A percentile compares a stretch with the other conserved stretches of the same genome.
These are phyloP conservation scores for Aureobasidium namibiae DNA, from an alignment of 2,329 filamentous ascomycete species.

Conservation along the genomic window DNA sequence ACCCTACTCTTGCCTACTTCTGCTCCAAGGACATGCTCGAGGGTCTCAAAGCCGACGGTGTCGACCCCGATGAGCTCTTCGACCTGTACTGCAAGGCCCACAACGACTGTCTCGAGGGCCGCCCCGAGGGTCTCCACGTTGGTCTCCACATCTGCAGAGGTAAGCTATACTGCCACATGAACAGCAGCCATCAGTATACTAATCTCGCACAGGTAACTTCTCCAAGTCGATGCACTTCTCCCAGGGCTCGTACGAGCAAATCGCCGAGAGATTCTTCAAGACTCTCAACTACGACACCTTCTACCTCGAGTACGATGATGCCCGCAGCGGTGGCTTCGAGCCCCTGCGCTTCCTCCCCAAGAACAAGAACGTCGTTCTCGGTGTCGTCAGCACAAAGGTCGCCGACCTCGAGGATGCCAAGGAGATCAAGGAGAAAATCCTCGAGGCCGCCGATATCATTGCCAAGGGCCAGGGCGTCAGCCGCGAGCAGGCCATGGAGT, in stretches of 20 bases:
- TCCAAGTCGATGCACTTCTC: conserved; percentile 32
- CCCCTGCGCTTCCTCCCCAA: conserved; percentile 30
- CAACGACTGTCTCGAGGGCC: conserved; percentile 28
- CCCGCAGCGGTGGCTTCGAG: conserved; percentile 31
- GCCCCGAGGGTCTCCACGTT: conserved; percentile 29
- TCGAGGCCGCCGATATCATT: conserved; percentile 29
- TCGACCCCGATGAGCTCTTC: conserved; percentile 30
- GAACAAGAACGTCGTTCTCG: conserved; percentile 32
- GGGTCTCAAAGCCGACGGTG: conserved; percentile 26
- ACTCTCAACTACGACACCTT: conserved; percentile 32
- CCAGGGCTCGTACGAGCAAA: conserved; percentile 30
- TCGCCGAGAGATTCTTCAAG: conserved; percentile 31
- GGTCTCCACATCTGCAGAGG: conserved; percentile 32
- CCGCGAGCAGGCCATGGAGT: conserved; percentile 29
- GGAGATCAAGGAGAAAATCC: conserved; percentile 26
- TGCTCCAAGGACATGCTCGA: conserved; percentile 30
- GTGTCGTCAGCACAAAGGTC: conserved; percentile 31
- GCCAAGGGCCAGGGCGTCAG: conserved; percentile 29
- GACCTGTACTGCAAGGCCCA: conserved; percentile 30
- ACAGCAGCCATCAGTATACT: neutral
- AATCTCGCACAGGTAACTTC: conserved; percentile 25
- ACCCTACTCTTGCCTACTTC: conserved; percentile 32
- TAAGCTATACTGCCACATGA: conserved; percentile 13
- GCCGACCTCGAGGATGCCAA: conserved; percentile 28
- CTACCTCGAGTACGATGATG: conserved; percentile 33